Percentiles rank a stretch among this genome's conserved stretches.
Conservation (phyloP, 2,329 filamentous ascomycete genomes). For the Paraphoma chrysanthemicola region DNA sequence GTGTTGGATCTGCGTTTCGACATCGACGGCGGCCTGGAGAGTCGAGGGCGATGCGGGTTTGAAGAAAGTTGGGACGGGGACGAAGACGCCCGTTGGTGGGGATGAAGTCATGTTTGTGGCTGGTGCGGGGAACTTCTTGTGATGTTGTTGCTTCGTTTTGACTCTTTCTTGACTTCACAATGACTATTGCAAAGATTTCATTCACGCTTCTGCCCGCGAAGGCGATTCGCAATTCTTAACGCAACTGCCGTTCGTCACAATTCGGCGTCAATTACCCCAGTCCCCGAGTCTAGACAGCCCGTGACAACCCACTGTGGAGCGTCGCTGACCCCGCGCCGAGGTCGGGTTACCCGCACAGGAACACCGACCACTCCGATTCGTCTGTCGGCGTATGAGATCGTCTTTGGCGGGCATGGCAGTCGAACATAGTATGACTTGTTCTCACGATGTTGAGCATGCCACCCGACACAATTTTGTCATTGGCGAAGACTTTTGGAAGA, state of each 20-base stretch:
- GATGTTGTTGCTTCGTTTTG: neutral
- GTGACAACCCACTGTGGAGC: constrained; percentile 28
- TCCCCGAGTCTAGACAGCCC: constrained; percentile 33
- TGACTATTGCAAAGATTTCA: no score
- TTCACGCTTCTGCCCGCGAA: no score
- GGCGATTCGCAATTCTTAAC: constrained; percentile 11
- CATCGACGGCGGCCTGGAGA: constrained; percentile 61
- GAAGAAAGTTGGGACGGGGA: constrained; percentile 69
- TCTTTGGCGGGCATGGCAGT: neutral
- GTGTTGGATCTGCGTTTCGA: constrained; percentile 65
- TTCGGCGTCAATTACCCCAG: constrained; percentile 35
- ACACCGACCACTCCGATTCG: neutral
- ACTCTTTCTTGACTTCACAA: neutral
- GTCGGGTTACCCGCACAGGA: constrained; percentile 22
- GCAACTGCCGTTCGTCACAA: constrained; percentile 8
- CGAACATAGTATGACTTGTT: neutral
- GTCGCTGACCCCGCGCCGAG: constrained; percentile 34
- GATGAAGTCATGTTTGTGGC: constrained; percentile 31
- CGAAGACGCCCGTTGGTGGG: constrained; percentile 48
- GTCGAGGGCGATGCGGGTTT: constrained; percentile 56
- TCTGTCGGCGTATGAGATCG: neutral
- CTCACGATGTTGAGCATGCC: neutral
- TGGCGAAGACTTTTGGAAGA: neutral
- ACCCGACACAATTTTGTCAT: neutral
- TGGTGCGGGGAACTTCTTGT: constrained; percentile 11